A percentile compares a stretch with the other conserved stretches of the same genome.
These are phyloP conservation scores for Yamagishiella unicocca DNA, from an alignment of 139 green algal species.

Conservation along the genomic window DNA sequence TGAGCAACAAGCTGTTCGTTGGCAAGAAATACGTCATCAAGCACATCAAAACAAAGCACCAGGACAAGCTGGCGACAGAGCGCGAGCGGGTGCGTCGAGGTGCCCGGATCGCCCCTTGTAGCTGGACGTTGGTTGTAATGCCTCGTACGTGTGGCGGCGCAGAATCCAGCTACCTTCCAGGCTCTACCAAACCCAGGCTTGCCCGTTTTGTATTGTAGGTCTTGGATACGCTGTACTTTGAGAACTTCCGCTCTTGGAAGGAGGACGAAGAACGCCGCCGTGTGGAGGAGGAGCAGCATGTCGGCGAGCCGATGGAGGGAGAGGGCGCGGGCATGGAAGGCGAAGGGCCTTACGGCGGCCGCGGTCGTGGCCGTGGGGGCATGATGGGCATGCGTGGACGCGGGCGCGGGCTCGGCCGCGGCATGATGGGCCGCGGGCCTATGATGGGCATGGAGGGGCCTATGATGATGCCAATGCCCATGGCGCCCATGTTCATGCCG, in stretches of 20 bases:
- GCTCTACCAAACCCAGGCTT: no score
- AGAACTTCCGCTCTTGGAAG: constrained; percentile 70
- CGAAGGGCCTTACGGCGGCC: constrained; percentile 43
- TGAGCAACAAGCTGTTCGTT: constrained; percentile 90
- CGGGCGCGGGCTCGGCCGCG: constrained; percentile 17
- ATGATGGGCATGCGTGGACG: constrained; percentile 38
- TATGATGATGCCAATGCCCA: constrained; percentile 58
- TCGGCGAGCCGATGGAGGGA: constrained; percentile 11
- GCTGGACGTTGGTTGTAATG: no score
- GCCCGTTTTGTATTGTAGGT: constrained; percentile 59
- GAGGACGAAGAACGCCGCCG: constrained; percentile 66
- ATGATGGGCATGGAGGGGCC: constrained; percentile 58
- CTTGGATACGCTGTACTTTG: constrained; percentile 77
- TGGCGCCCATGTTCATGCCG: constrained; percentile 60
- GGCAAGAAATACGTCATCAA: constrained; percentile 92
- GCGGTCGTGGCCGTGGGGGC: constrained; percentile 48
- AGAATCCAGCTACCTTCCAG: no score
- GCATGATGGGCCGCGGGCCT: constrained; percentile 38
- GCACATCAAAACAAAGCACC: constrained; percentile 91
- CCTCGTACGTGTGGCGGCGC: no score
- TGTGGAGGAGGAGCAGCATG: constrained; percentile 46
- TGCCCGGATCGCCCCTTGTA: not conserved
- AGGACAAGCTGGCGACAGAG: constrained; percentile 73
- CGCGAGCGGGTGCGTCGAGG: constrained; percentile 50
- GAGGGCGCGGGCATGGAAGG: constrained; percentile 33